These are phyloP conservation scores for Auxenochlorella pyrenoidosa DNA, from an alignment of 139 green algal genomes.

Conservation along the genomic window DNA sequence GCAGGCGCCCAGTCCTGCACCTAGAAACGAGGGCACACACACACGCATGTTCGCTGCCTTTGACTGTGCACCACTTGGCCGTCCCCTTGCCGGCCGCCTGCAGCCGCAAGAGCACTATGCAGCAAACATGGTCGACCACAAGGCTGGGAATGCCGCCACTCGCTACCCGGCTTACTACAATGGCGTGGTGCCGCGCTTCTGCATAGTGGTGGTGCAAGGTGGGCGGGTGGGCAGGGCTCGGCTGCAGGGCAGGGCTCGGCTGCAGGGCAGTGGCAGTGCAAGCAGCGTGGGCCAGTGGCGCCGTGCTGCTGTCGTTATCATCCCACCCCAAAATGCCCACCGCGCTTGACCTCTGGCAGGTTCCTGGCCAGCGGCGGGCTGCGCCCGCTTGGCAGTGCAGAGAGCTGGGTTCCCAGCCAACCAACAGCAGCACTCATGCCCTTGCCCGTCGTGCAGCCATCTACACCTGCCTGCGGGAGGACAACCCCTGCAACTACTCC, in stretches of 20 bases:
- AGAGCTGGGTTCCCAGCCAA: not conserved
- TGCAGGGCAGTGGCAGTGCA: not conserved
- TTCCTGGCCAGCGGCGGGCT: too few relatives aligned
- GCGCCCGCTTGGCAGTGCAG: not conserved
- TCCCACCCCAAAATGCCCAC: not conserved
- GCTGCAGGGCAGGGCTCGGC: not conserved
- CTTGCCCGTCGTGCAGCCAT: not conserved
- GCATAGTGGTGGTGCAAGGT: conserved; percentile 14
- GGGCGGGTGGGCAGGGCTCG: not conserved
- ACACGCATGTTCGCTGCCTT: too few relatives aligned
- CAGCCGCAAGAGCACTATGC: conserved; percentile 1
- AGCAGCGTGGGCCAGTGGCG: not conserved
- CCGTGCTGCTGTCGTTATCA: not conserved
- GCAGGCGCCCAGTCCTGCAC: too few relatives aligned
- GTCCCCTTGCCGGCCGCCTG: not conserved
- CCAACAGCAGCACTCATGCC: not conserved
- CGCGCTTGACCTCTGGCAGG: too few relatives aligned
- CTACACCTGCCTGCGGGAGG: not conserved
- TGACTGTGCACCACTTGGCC: too few relatives aligned
- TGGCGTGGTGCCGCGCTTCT: not conserved
- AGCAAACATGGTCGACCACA: not conserved
- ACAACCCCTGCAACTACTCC: conserved; percentile 18
- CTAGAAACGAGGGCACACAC: too few relatives aligned
- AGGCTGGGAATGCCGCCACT: not conserved
- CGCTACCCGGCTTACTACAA: conserved; percentile 15